Conservation (phyloP, 805 yeast genomes). For the Yamadazyma phyllophila region DNA sequence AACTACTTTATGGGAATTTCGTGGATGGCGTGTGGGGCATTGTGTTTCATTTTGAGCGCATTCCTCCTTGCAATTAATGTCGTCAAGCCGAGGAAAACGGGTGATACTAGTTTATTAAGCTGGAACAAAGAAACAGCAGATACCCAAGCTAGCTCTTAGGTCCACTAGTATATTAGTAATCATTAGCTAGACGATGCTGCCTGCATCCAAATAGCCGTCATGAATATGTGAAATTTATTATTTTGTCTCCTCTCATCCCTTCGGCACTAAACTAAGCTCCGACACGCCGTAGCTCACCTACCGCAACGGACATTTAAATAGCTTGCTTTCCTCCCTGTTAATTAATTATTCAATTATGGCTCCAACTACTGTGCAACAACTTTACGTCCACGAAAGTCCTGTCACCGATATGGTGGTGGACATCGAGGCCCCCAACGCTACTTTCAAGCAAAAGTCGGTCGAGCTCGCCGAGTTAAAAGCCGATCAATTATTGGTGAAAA, state of each 20-base stretch:
- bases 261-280: not conserved
- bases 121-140: conserved; percentile 56
- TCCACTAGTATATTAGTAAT: not conserved
- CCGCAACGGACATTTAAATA: no score
- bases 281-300: no score
- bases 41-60: conserved; percentile 59
- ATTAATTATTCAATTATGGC: not conserved
- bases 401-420: conserved; percentile 17
- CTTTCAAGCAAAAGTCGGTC: conserved; percentile 23
- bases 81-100: conserved; percentile 67
- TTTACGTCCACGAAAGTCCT: conserved; percentile 22
- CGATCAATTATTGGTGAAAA: conserved; percentile 27
- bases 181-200: no score
- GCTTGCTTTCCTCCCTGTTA: not conserved
- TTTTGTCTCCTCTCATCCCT: not conserved
- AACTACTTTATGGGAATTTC: conserved; percentile 68
- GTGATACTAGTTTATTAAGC: conserved; percentile 66
- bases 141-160: no score
- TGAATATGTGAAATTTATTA: no score
- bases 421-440: conserved; percentile 23
- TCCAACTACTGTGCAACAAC: not conserved
- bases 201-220: no score
- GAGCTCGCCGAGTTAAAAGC: conserved; percentile 10
- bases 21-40: conserved; percentile 74
- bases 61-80: conserved; percentile 52